These are phyloP conservation scores for Chenopodium suecicum DNA, from an alignment of 148 eudicot genomes.

Conservation along the genomic window DNA sequence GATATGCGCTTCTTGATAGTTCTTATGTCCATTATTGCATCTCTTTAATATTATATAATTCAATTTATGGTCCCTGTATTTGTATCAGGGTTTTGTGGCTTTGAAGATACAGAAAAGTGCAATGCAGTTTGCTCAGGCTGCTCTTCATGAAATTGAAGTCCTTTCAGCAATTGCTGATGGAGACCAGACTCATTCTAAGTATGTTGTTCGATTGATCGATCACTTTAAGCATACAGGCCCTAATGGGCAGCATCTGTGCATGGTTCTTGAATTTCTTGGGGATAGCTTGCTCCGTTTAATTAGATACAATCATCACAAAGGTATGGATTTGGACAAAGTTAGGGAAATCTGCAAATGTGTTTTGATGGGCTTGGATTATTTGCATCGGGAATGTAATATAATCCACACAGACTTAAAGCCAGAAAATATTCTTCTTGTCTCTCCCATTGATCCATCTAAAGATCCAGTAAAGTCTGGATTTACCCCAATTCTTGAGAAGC, in stretches of 20 bases:
- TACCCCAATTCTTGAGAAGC: slow-evolving; percentile 81
- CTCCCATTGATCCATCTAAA: slow-evolving; percentile 83
- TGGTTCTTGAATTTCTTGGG: slow-evolving; percentile 98
- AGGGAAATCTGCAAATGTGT: slow-evolving; percentile 86
- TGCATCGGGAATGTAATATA: slow-evolving; percentile 76
- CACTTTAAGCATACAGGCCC: slow-evolving; percentile 94
- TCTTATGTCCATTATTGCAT: background rate
- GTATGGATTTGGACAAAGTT: slow-evolving; percentile 73
- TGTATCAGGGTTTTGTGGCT: slow-evolving; percentile 66
- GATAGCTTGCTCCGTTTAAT: slow-evolving; percentile 84
- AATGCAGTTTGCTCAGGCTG: slow-evolving; percentile 90
- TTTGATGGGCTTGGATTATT: slow-evolving; percentile 84
- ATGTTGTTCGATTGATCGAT: slow-evolving; percentile 65
- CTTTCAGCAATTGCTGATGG: slow-evolving; percentile 75
- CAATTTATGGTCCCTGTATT: background rate
- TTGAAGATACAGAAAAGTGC: slow-evolving; percentile 98
- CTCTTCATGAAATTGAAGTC: slow-evolving; percentile 87
- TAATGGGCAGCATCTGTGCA: slow-evolving; percentile 89
- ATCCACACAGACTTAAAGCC: slow-evolving; percentile 91
- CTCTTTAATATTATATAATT: background rate
- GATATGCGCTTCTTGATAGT: background rate
- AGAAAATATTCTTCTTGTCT: slow-evolving; percentile 82
- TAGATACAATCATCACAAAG: slow-evolving; percentile 75
- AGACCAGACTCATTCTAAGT: slow-evolving; percentile 62
- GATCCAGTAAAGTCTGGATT: slow-evolving; percentile 74